These are phyloP conservation scores for Suhomyces faveliae DNA, from an alignment of 805 yeast species.

Conservation along the genomic window DNA sequence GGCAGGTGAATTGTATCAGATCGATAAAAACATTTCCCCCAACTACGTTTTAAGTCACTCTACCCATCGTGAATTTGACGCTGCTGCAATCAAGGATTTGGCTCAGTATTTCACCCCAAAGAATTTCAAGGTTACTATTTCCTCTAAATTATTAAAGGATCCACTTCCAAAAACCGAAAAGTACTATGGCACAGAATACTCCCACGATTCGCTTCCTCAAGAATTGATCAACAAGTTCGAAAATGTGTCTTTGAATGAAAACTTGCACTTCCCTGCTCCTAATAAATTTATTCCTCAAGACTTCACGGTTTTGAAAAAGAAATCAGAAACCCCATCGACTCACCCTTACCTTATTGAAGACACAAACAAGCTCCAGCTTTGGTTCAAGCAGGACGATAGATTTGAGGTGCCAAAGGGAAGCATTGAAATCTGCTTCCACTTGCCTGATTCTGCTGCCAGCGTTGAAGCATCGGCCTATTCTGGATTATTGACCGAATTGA, in stretches of 20 bases:
- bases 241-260: constrained; percentile 24
- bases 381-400: constrained; percentile 90
- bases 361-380: constrained; percentile 53
- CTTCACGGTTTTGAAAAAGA: constrained; percentile 56
- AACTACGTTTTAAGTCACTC: constrained; percentile 57
- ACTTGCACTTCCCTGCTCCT: constrained; percentile 61
- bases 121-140: constrained; percentile 61
- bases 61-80: constrained; percentile 59
- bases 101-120: constrained; percentile 50
- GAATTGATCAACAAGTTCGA: constrained; percentile 35
- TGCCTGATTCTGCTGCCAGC: constrained; percentile 62
- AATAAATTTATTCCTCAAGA: constrained; percentile 82
- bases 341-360: constrained; percentile 63
- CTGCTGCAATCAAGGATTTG: constrained; percentile 50
- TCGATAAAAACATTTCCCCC: constrained; percentile 52
- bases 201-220: constrained; percentile 43
- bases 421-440: constrained; percentile 60
- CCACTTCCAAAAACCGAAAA: constrained; percentile 50
- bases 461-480: constrained; percentile 58
- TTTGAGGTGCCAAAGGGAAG: constrained; percentile 86
- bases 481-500: constrained; percentile 61
- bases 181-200: constrained; percentile 91
- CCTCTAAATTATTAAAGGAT: constrained; percentile 48
- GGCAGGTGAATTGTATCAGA: constrained; percentile 59
- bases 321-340: constrained; percentile 34